Conservation (phyloP, 2,329 filamentous ascomycete genomes). For the Trematosphaeria pertusa region DNA sequence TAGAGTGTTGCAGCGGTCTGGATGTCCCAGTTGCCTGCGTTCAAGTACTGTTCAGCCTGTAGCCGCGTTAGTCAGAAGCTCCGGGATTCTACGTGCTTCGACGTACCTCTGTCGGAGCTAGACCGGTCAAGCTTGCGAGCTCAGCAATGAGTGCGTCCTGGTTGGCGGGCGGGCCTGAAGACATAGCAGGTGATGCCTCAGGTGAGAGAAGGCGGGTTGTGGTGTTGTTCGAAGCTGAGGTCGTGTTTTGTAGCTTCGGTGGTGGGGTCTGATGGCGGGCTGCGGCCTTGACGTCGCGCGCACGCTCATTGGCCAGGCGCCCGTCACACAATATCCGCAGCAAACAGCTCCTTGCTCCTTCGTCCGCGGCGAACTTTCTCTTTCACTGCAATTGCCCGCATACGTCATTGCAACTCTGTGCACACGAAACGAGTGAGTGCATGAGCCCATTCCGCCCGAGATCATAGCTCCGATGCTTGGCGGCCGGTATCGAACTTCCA, state of each 20-base stretch:
- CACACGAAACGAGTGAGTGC: no score
- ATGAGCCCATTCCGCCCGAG: neutral
- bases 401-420: no score
- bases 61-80: slow-evolving; percentile 30
- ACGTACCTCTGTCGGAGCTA: slow-evolving; percentile 41
- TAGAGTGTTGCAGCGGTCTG: slow-evolving; percentile 54
- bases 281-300: slow-evolving; percentile 26
- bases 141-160: slow-evolving; percentile 46
- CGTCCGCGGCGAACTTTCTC: neutral
- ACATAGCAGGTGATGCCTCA: slow-evolving; percentile 31
- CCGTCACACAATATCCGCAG: neutral
- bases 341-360: slow-evolving; percentile 4
- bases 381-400: neutral
- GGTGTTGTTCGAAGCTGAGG: no score
- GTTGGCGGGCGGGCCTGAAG: slow-evolving; percentile 35
- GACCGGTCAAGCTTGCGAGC: slow-evolving; percentile 44
- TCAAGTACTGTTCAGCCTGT: slow-evolving; percentile 54
- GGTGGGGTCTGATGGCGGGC: slow-evolving; percentile 7
- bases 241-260: neutral
- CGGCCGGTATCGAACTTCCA: slow-evolving; percentile 8
- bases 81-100: slow-evolving; percentile 36
- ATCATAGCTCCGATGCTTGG: slow-evolving; percentile 17
- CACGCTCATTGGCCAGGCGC: slow-evolving; percentile 7
- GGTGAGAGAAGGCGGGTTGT: neutral
- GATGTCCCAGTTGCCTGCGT: slow-evolving; percentile 54